Conservation (phyloP, 2,329 filamentous ascomycete species). For the Zymoseptoria pseudotritici region DNA sequence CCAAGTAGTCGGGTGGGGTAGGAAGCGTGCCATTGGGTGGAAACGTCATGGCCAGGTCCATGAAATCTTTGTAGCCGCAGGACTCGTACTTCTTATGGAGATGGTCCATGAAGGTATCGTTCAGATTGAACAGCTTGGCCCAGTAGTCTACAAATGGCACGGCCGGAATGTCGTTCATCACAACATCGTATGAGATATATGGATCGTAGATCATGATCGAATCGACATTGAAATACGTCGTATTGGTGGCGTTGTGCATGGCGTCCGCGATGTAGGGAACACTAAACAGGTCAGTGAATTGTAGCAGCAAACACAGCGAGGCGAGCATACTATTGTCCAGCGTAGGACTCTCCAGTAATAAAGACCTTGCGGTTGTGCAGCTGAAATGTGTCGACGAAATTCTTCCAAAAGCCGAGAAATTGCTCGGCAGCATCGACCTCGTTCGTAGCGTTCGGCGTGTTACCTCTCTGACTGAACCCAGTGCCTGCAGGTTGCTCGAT, state of each 20-base stretch:
- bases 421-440: slow-evolving; percentile 35
- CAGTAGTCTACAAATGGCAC: slow-evolving; percentile 56
- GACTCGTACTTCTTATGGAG: slow-evolving; percentile 44
- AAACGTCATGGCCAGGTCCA: slow-evolving; percentile 57
- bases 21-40: slow-evolving; percentile 59
- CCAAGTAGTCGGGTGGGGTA: slow-evolving; percentile 39
- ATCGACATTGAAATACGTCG: slow-evolving; percentile 58
- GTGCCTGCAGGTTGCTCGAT: slow-evolving; percentile 40
- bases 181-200: slow-evolving; percentile 46
- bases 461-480: slow-evolving; percentile 28
- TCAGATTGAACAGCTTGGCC: slow-evolving; percentile 54
- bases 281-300: slow-evolving; percentile 19
- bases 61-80: slow-evolving; percentile 58
- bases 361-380: slow-evolving; percentile 51
- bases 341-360: slow-evolving; percentile 55
- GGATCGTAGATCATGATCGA: slow-evolving; percentile 70
- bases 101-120: slow-evolving; percentile 49
- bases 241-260: slow-evolving; percentile 63
- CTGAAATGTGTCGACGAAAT: slow-evolving; percentile 42
- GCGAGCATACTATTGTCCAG: slow-evolving; percentile 18
- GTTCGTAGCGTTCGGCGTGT: slow-evolving; percentile 31
- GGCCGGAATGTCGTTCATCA: slow-evolving; percentile 47
- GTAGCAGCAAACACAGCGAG: background rate
- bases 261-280: slow-evolving; percentile 66
- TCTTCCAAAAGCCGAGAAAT: slow-evolving; percentile 38